Conservation (phyloP, 73 alveolate species). For the Stentor coeruleus region DNA sequence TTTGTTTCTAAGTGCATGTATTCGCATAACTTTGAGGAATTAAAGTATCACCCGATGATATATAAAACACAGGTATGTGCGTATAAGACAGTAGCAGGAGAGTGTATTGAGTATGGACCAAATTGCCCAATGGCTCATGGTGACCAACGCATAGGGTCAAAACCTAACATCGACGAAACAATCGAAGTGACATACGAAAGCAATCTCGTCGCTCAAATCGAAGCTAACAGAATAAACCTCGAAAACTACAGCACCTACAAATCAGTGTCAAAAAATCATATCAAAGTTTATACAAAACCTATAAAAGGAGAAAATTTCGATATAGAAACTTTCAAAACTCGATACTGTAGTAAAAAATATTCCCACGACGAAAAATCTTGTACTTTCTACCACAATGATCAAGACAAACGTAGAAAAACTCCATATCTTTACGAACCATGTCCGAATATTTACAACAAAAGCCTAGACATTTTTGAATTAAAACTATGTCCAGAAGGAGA, state of each 20-base stretch:
- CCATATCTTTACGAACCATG: neutral
- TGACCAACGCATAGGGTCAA: neutral
- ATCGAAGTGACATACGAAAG: neutral
- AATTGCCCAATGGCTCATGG: neutral
- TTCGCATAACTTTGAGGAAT: neutral
- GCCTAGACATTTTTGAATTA: neutral
- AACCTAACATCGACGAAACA: neutral
- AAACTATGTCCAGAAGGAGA: constrained; percentile 12
- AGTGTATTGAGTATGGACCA: neutral
- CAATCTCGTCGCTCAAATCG: neutral
- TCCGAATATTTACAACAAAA: too few species aligned
- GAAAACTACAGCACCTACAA: neutral
- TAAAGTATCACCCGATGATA: neutral
- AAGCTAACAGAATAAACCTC: neutral
- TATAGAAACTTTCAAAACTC: neutral
- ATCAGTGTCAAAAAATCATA: neutral
- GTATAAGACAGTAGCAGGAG: neutral
- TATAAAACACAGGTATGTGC: neutral
- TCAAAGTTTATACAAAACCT: neutral
- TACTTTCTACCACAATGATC: neutral
- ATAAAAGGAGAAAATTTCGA: neutral
- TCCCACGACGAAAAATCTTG: neutral
- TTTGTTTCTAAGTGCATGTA: neutral
- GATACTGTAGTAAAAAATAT: neutral
- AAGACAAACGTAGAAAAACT: neutral